These are phyloP conservation scores for Collybia sordida DNA, from an alignment of 768 basidiomycete species.

Conservation along the genomic window DNA sequence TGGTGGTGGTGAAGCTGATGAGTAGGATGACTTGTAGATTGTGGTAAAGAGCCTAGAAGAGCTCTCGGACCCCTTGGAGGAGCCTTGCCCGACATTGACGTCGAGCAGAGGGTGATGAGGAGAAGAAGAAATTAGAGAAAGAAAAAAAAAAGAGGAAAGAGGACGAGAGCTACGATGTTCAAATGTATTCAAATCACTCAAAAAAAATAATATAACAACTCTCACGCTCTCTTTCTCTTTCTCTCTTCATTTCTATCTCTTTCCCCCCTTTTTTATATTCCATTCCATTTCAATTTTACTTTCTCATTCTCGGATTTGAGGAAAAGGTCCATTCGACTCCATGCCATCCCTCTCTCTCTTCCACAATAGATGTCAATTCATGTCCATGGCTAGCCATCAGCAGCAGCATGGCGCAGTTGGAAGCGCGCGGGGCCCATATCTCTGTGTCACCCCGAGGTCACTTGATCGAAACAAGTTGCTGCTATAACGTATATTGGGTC, in stretches of 20 bases:
- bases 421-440: constrained; percentile 19
- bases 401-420: constrained; percentile 23
- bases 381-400: not conserved
- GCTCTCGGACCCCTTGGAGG: constrained; percentile 77
- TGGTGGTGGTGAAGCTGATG: constrained; percentile 28
- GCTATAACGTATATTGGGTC: no score
- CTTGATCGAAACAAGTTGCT: constrained; percentile 20
- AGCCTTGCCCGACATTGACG: constrained; percentile 71
- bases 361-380: no score
- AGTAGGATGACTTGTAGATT: constrained; percentile 12
- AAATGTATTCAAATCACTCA: not conserved
- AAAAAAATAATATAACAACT: not conserved
- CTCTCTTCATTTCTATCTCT: not conserved
- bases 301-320: not conserved
- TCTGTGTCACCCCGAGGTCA: constrained; percentile 16
- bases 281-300: no score
- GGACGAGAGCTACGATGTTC: not conserved
- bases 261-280: not conserved
- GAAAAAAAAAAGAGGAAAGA: constrained; percentile 8
- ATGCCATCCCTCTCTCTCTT: no score
- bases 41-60: constrained; percentile 48
- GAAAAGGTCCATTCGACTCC: no score
- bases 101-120: not conserved
- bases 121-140: not conserved
- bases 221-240: not conserved